Conservation (phyloP, 2,329 filamentous ascomycete species). For the Tolypocladium pustulatum region DNA sequence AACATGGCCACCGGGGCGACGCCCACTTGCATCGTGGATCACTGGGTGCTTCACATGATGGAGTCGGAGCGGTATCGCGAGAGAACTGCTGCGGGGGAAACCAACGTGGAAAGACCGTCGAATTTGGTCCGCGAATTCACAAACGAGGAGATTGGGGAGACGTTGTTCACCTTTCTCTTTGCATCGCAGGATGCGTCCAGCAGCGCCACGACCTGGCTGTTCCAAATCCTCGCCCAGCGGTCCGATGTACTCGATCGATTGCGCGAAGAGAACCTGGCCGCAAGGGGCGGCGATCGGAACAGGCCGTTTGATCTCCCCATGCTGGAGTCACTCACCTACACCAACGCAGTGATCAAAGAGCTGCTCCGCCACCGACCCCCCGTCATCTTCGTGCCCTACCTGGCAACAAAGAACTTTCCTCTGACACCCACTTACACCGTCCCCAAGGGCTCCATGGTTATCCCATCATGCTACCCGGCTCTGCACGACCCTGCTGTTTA, state of each 20-base stretch:
- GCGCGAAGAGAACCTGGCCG: constrained; percentile 35
- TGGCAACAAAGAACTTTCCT: constrained; percentile 35
- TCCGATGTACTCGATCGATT: constrained; percentile 35
- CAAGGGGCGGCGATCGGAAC: constrained; percentile 28
- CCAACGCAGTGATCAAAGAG: constrained; percentile 42
- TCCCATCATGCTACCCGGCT: constrained; percentile 41
- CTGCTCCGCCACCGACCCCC: constrained; percentile 40
- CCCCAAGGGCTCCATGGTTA: constrained; percentile 35
- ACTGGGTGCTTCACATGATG: constrained; percentile 66
- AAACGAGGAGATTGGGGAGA: constrained; percentile 36
- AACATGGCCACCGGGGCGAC: constrained; percentile 60
- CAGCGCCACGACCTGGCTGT: constrained; percentile 41
- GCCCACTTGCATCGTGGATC: constrained; percentile 65
- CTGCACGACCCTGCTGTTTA: constrained; percentile 38
- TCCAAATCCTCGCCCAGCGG: constrained; percentile 39
- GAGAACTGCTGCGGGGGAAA: constrained; percentile 47
- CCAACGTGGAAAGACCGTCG: constrained; percentile 27
- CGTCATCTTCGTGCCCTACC: constrained; percentile 44
- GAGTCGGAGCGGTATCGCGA: constrained; percentile 59
- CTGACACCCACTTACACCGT: constrained; percentile 36
- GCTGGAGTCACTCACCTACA: constrained; percentile 39
- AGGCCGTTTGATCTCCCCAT: constrained; percentile 31
- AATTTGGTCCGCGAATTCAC: constrained; percentile 40
- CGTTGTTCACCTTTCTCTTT: constrained; percentile 42
- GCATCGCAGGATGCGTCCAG: constrained; percentile 43